Evolutionary conservation across 2,329 filamentous ascomycete genomes (phyloP), one percentile per base, ranked within the genome.

Genomic region (Aspergillus sp.): DNA sequence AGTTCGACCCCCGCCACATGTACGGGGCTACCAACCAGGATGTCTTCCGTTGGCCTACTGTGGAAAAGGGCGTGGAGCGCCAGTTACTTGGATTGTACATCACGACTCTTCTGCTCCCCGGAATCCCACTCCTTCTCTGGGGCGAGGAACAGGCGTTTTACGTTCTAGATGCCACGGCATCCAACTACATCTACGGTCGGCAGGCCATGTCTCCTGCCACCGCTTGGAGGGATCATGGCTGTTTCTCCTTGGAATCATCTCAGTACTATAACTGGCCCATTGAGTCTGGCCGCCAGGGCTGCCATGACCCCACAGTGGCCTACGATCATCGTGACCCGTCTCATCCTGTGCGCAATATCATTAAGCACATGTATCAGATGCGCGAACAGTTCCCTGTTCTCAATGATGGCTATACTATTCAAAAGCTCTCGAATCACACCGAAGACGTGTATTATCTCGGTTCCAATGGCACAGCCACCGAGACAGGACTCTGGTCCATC

Each of bases 111-210:
- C 74, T 85, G 38, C 77, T 87, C 69, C 85, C 86, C 0, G 86
- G 86, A n/a, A 84, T 87, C 27, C 84, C 86, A 0, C 70, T 86
- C 30, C 72, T 87, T 10, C 79, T 83, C 17, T 88, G 84, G 83
- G 86, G 86, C 17, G 86, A 88, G 67, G 86, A 88, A 68, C 86
- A 88, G 72, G 83, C 82, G 0, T 85, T 85, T 60, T 88, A 88
- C 64, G 73, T 86, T 1, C 75, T 88, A 2, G 86, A 88, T 68
- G 87, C 83, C 61, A 87, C 85, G 1, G 86, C 86, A 4, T 75
- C 76, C 58, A 88, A 88, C 66, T 88, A 88, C 67, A 80, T 88
- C 36, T 88, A 84, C 67, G 86, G 86, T 19, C 82, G 86, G 65
- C 83, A 85, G 67, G 75, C 86, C 1, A 87, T 88, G 81, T 82